Conservation (phyloP, 768 basidiomycete genomes). For the Boletus huronensis region DNA sequence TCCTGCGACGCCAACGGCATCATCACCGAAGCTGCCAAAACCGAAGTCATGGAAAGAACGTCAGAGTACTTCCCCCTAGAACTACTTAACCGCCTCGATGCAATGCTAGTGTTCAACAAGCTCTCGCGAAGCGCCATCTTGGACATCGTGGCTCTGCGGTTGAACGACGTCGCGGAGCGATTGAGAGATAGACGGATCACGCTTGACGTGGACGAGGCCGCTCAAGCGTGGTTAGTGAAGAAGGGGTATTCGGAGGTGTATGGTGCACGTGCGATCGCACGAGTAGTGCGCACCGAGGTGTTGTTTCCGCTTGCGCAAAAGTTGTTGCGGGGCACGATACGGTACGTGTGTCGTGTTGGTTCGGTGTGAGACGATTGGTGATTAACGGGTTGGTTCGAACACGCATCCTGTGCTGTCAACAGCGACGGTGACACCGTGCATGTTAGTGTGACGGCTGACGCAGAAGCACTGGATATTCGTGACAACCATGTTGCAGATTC, state of each 20-base stretch:
- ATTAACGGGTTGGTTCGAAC: neutral
- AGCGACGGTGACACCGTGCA: constrained; percentile 65
- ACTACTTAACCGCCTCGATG: constrained; percentile 84
- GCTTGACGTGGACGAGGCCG: constrained; percentile 62
- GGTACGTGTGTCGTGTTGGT: constrained; percentile 38
- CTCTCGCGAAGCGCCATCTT: constrained; percentile 70
- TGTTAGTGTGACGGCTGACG: constrained; percentile 46
- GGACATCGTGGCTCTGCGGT: constrained; percentile 73
- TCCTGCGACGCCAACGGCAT: constrained; percentile 62
- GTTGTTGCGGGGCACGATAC: constrained; percentile 72
- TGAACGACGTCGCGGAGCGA: constrained; percentile 68
- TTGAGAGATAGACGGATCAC: constrained; percentile 63
- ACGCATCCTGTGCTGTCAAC: neutral
- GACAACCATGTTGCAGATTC: constrained; percentile 61
- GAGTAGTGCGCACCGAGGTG: constrained; percentile 81
- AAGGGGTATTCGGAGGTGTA: constrained; percentile 83
- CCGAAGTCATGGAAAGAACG: constrained; percentile 71
- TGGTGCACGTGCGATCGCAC: constrained; percentile 83
- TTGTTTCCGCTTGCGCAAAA: constrained; percentile 81
- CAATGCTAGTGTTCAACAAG: constrained; percentile 89
- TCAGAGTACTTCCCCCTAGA: constrained; percentile 86
- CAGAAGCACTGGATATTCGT: constrained; percentile 45
- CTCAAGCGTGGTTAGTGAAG: constrained; percentile 65
- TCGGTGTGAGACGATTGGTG: neutral
- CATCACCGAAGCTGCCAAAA: constrained; percentile 57